Evolutionary conservation across 2,329 filamentous ascomycete genomes (phyloP).

Genomic region (Ceratocystis smalleyi): DNA sequence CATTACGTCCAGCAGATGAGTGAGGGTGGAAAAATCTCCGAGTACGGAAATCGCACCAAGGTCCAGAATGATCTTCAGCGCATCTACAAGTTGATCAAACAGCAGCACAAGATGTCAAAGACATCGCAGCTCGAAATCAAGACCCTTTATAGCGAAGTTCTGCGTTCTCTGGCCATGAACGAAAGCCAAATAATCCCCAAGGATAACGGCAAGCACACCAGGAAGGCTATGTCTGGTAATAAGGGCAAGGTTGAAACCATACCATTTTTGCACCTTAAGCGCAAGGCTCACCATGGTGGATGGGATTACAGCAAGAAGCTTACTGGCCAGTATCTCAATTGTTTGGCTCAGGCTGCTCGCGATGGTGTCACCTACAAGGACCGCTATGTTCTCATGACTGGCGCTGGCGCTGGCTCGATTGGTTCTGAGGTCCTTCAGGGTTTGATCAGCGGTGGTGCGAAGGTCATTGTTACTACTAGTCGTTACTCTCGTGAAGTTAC

Average conservation of each 20-base stretch:
- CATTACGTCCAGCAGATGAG: constrained; percentile 99
- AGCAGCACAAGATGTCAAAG: constrained; percentile 95
- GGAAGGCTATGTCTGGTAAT: constrained; percentile 39
- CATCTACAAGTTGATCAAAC: constrained; percentile 96
- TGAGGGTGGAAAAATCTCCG: constrained; percentile 92
- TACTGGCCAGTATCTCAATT: constrained; percentile 81
- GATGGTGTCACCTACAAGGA: constrained; percentile 80
- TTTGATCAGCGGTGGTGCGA: constrained; percentile 87
- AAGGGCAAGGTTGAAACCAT: constrained; percentile 96
- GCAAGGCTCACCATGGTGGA: constrained; percentile 67
- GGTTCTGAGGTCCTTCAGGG: constrained; percentile 94
- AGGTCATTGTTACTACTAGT: constrained; percentile 91
- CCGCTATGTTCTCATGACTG: constrained; percentile 96
- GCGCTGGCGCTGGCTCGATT: constrained; percentile 92
- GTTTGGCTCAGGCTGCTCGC: constrained; percentile 74
- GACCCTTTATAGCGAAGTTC: constrained; percentile 80
- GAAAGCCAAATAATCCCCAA: constrained; percentile 91
- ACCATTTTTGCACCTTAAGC: constrained; percentile 92
- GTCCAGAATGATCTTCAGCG: constrained; percentile 89
- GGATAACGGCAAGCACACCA: constrained; percentile 54
- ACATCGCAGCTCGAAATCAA: constrained; percentile 94
- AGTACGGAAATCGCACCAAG: constrained; percentile 96
- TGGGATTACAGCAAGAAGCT: constrained; percentile 99
- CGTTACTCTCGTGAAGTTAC: constrained; percentile 94
- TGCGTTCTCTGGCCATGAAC: constrained; percentile 92